Evolutionary conservation across 2,329 filamentous ascomycete species (phyloP).

Genomic region (Grosmannia huntii): DNA sequence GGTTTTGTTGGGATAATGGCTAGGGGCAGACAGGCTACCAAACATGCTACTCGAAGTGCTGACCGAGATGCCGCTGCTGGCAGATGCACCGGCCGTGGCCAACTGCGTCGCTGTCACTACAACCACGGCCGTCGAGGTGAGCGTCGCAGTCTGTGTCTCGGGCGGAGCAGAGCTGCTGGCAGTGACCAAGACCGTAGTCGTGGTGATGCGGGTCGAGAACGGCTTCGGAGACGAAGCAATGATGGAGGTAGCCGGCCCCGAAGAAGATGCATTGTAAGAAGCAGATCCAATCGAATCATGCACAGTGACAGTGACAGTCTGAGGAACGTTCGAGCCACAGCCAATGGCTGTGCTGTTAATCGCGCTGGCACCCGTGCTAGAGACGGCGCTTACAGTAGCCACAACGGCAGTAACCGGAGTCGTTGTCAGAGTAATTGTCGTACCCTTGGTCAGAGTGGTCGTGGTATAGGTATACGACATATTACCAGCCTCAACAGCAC

Average conservation of each 20-base stretch:
- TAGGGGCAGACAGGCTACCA: neutral
- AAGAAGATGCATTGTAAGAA: neutral
- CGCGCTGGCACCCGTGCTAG: neutral
- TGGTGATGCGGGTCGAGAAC: constrained; percentile 4
- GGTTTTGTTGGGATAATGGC: constrained; percentile 6
- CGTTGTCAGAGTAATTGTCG: constrained; percentile 6
- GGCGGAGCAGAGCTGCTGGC: neutral
- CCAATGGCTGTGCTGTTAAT: neutral
- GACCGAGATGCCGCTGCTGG: neutral
- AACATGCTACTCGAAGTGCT: neutral
- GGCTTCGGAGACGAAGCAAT: neutral
- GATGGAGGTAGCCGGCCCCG: neutral
- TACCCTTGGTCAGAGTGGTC: constrained; percentile 8
- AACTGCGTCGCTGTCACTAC: neutral
- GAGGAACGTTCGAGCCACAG: neutral
- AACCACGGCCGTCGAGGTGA: constrained; percentile 3
- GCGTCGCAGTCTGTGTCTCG: neutral
- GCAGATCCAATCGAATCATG: neutral
- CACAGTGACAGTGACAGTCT: neutral
- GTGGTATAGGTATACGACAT: constrained; percentile 19
- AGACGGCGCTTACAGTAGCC: neutral
- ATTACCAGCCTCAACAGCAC: neutral
- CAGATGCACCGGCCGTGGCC: neutral
- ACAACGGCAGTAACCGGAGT: neutral
- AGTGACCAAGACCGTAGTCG: constrained; percentile 8